Conservation (phyloP, 2,329 filamentous ascomycete species). For the Alternaria brassicicola region DNA sequence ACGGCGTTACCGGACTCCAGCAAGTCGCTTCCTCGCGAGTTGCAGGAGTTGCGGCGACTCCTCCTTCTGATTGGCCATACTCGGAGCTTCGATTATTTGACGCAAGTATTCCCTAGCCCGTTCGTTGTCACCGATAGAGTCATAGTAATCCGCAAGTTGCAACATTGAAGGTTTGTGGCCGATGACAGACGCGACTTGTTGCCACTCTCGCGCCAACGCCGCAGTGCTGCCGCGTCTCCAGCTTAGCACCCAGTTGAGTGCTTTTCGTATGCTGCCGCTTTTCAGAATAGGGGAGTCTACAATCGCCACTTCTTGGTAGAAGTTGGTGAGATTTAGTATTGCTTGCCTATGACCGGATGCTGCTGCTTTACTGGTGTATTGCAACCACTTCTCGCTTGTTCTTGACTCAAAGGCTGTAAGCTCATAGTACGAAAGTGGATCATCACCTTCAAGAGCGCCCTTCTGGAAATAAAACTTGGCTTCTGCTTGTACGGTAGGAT, state of each 20-base stretch:
- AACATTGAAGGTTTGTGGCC: conserved; percentile 41
- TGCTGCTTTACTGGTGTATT: conserved; percentile 54
- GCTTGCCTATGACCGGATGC: conserved; percentile 49
- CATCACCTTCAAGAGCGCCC: conserved; percentile 50
- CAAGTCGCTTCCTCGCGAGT: conserved; percentile 31
- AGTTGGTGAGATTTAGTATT: conserved; percentile 47
- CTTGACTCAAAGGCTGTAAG: conserved; percentile 38
- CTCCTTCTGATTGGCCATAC: conserved; percentile 21
- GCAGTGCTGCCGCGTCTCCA: conserved; percentile 25
- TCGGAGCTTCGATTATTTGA: conserved; percentile 25
- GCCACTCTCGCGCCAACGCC: conserved; percentile 41
- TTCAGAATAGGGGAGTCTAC: conserved; percentile 14
- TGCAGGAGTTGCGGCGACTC: conserved; percentile 36
- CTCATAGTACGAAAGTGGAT: conserved; percentile 52
- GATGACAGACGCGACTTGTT: conserved; percentile 28
- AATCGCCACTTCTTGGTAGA: conserved; percentile 48
- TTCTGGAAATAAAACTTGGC: conserved; percentile 43
- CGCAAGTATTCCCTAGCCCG: conserved; percentile 19
- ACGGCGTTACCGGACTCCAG: conserved; percentile 5
- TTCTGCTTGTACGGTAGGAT: conserved; percentile 19
- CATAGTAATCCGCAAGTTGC: conserved; percentile 31
- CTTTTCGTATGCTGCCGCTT: conserved; percentile 17
- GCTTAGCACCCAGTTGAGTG: conserved; percentile 32
- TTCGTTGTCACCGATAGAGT: conserved; percentile 22
- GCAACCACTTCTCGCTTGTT: conserved; percentile 49